Evolutionary conservation across 179 eudicot genomes (phyloP), one percentile per base, ranked within the genome.

Genomic region (Heliamphora pulchella): DNA sequence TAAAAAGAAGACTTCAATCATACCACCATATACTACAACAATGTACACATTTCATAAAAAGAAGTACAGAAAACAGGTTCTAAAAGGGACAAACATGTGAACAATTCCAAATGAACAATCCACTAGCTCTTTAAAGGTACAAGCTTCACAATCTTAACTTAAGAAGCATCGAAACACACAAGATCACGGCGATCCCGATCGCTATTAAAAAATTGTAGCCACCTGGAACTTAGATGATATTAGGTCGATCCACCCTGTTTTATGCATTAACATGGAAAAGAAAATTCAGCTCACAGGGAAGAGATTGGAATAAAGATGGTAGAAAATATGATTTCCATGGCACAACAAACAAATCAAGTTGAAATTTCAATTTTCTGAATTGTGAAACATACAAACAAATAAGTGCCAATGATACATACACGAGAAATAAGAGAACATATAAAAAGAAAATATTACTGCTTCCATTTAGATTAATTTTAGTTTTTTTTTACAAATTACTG

Each of bases 171-270:
- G 43, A 61, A 46, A 46, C 65, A 89, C 83, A 96, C 99, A 86
- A 96, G 97, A 92, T 96, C 99, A 85, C 99, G 99, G 46, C 99
- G 98, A 90, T 96, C 98, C 64, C 99, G 89, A 50, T 96, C 98
- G 67, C 91, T 96, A 65, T 89, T 89, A 80, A 96, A 94, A 81
- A 95, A 89, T 80, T 92, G 97, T 83, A 96, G 85, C 99, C 99
- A 96, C 83, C 94, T 93, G 71, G 98, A 86, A 75, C 91, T 89
- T 71, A 96, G 83, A 87, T 96, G 99, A 86, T 96, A 96, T 80
- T 96, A 93, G 58, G 98, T 93, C 20, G 99, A 88, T 83, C 99
- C 99, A 80, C 99, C 99, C 99, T 96, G 87, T 84, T 76, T 64
- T 70, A 81, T 48, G 65, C 76, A 85, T 43, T 72, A 73, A 66